Base-by-base conservation (phyloP, 1,284 basidiomycete genomes). In the Heliocybe sulcata region DNA sequence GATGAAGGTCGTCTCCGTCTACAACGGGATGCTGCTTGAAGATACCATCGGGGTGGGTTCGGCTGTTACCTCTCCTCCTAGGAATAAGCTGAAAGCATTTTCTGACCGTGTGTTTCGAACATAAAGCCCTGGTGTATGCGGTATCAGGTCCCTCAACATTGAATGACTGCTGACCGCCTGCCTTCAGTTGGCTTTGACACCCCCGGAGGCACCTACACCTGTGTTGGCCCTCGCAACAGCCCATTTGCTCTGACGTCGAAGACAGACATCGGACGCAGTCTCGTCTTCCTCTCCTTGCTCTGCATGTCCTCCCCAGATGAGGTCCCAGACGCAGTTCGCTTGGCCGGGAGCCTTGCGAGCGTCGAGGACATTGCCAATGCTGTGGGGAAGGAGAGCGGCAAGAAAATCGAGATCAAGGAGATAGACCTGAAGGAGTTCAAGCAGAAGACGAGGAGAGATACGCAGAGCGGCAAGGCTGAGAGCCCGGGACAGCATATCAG, bases 181-280 rank as follows among this genome's bases (percentile, higher is more conserved):
- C n/a, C n/a, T n/a, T n/a, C 27, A 67, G 66, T 65, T 51, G 67
- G 67, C 16, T 59, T 65, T 53, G 65, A 68, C 55, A 38, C 58
- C 45, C 55, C 58, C 27, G 59, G 58, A 52, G 57, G 62, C 59
- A 52, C 56, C 6, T 64, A 60, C 60, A 63, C 60, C n/a, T 54
- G 52, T 29, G 48, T 64, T 48, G 67, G 67, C 19, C 55, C 63
- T 1, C 42, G 62, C 10, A 52, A 56, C n/a, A 52, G 54, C 27
- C 55, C 52, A 25, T 45, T 63, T 22, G 52, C 66, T 3, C 58
- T 59, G 51, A 66, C 64, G 1, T 59, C 65, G 31, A 60, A 59
- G 53, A 52, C 54, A 2, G 67, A 68, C 55, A 60, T 67, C 38
- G 67, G 61, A 2, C 58, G 61, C 19, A 51, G 63, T 4, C 57